phyloP scores from a whole-genome alignment of 495 filamentous ascomycete species.

The Venustampulla echinocandica region DNA sequence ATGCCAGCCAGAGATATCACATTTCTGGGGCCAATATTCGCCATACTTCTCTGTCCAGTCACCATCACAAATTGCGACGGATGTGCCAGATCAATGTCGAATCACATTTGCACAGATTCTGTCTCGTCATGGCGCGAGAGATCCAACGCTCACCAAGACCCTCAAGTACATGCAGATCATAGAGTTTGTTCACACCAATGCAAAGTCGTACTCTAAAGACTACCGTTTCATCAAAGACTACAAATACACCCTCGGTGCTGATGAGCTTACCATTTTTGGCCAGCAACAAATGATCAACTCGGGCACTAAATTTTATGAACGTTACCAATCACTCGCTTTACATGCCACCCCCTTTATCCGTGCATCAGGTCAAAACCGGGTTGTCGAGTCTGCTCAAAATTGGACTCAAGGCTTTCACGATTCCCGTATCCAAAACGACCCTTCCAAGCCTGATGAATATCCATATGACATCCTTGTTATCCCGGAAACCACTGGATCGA shows the following conservation, averaged over 20 bases:
- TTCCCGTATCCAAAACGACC: constrained; percentile 40
- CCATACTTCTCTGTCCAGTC: constrained; percentile 70
- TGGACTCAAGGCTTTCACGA: constrained; percentile 64
- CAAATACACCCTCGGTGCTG: constrained; percentile 62
- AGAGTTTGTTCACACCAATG: constrained; percentile 48
- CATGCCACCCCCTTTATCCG: constrained; percentile 59
- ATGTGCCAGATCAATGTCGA: constrained; percentile 53
- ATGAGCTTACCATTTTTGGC: constrained; percentile 67
- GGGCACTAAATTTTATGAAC: constrained; percentile 61
- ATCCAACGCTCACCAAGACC: constrained; percentile 60
- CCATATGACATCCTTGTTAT: constrained; percentile 56
- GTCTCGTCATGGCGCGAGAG: constrained; percentile 75
- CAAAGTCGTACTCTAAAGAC: constrained; percentile 48
- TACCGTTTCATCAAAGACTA: constrained; percentile 60
- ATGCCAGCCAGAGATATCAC: constrained; percentile 50
- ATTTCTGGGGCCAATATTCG: constrained; percentile 80
- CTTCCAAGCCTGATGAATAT: constrained; percentile 26
- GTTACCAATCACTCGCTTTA: constrained; percentile 52
- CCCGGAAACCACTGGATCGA: constrained; percentile 49
- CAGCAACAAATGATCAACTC: constrained; percentile 66
- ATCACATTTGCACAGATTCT: constrained; percentile 72
- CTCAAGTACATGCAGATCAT: constrained; percentile 47
- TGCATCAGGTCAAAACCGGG: constrained; percentile 58
- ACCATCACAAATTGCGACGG: constrained; percentile 47
- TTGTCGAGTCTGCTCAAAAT: constrained; percentile 62